Conservation (phyloP, 1,284 basidiomycete species). For the Athelia sp. region DNA sequence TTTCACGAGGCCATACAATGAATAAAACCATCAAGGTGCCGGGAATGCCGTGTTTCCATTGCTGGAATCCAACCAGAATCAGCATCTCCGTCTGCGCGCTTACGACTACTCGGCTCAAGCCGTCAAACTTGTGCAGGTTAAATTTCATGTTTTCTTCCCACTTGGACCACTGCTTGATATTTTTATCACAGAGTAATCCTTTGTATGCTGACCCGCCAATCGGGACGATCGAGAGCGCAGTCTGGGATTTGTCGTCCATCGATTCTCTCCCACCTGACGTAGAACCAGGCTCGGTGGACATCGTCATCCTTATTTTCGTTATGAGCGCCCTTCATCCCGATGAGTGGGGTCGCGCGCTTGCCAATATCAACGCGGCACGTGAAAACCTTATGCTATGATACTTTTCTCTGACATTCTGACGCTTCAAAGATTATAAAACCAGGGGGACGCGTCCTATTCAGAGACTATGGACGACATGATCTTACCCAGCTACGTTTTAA, state of each 20-base stretch:
- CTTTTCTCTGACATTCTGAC: neutral
- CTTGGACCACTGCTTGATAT: neutral
- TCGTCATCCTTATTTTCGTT: conserved; percentile 93
- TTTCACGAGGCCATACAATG: no score
- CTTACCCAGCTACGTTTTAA: conserved; percentile 94
- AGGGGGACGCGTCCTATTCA: conserved; percentile 77
- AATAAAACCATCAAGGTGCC: conserved; percentile 76
- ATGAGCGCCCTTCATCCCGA: conserved; percentile 90
- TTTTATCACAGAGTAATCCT: conserved; percentile 46
- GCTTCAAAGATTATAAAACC: conserved; percentile 78
- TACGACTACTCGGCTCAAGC: conserved; percentile 93
- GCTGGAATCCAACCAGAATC: conserved; percentile 79
- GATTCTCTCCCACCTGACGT: conserved; percentile 61
- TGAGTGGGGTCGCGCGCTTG: conserved; percentile 85
- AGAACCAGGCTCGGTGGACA: conserved; percentile 69
- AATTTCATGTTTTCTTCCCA: conserved; percentile 6
- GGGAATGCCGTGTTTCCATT: conserved; percentile 95
- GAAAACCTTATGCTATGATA: neutral
- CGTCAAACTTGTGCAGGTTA: conserved; percentile 84
- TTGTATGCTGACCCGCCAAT: conserved; percentile 66
- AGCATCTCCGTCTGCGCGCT: conserved; percentile 66
- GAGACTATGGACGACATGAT: conserved; percentile 96
- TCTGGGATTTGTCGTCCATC: conserved; percentile 86
- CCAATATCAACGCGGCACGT: conserved; percentile 77
- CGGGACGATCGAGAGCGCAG: conserved; percentile 74